A percentile compares a stretch with the other conserved stretches of the same genome.
phyloP scores from a whole-genome alignment of 208 protist species.

The Wallacemonas sp. region DNA sequence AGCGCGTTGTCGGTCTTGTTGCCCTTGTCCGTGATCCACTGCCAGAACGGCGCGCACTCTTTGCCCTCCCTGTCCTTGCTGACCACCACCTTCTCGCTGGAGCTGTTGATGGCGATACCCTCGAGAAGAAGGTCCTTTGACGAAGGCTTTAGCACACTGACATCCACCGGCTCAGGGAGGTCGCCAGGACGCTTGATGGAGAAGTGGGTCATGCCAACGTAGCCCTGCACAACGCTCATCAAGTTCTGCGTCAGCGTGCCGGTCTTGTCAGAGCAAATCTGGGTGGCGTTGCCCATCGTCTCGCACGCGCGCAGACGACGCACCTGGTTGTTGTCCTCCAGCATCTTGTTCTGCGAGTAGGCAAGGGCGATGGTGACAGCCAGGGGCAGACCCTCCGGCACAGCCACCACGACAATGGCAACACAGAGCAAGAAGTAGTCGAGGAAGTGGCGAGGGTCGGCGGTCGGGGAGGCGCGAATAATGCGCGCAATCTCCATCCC shows the following conservation, averaged over 20 bases:
- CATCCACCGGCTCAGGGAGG: slow-evolving; percentile 29
- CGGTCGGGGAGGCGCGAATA: slow-evolving; percentile 14
- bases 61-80: slow-evolving; percentile 34
- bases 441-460: slow-evolving; percentile 45
- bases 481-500: slow-evolving; percentile 45
- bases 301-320: slow-evolving; percentile 96
- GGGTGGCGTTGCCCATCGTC: slow-evolving; percentile 97
- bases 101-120: slow-evolving; percentile 70
- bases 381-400: slow-evolving; percentile 97
- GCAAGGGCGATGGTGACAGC: slow-evolving; percentile 98
- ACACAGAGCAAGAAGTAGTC: slow-evolving; percentile 92
- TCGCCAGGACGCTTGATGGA: slow-evolving; percentile 58
- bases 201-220: slow-evolving; percentile 60
- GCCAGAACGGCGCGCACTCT: slow-evolving; percentile 40
- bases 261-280: slow-evolving; percentile 99
- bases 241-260: slow-evolving; percentile 98
- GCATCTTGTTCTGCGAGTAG: slow-evolving; percentile 98
- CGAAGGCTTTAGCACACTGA: slow-evolving; percentile 11
- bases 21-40: slow-evolving; percentile 68
- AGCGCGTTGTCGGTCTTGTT: slow-evolving; percentile 90
- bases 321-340: slow-evolving; percentile 98
- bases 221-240: slow-evolving; percentile 96
- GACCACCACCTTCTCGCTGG: slow-evolving; percentile 66
- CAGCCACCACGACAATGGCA: slow-evolving; percentile 97
- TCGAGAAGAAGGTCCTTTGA: slow-evolving; percentile 28